Conservation (phyloP, 1,284 basidiomycete genomes). For the Paramarasmius palmivorus region DNA sequence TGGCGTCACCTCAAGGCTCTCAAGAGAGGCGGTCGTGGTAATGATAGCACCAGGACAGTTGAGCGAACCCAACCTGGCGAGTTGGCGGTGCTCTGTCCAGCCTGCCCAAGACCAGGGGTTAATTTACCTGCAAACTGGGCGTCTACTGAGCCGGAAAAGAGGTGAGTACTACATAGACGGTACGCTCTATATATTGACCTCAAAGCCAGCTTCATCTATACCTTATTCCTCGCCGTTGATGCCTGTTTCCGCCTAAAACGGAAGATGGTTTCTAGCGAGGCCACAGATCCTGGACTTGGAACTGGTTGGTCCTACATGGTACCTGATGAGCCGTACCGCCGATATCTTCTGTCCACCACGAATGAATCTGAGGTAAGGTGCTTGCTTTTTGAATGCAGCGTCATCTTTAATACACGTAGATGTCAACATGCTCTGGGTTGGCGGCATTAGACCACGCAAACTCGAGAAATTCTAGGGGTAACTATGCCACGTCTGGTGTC, state of each 20-base stretch:
- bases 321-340: slow-evolving; percentile 2
- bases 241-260: slow-evolving; percentile 20
- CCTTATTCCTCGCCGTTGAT: slow-evolving; percentile 16
- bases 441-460: slow-evolving; percentile 18
- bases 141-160: background rate
- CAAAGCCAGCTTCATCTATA: slow-evolving; percentile 20
- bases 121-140: slow-evolving; percentile 26
- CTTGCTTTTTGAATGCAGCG: no score
- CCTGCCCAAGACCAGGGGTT: slow-evolving; percentile 27
- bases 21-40: slow-evolving; percentile 24
- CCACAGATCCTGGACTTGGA: slow-evolving; percentile 10
- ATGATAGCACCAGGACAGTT: slow-evolving; percentile 17
- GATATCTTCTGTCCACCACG: background rate
- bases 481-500: slow-evolving; percentile 20
- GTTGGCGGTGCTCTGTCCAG: slow-evolving; percentile 28
- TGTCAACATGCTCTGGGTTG: slow-evolving; percentile 12
- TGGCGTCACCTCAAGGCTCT: slow-evolving; percentile 28
- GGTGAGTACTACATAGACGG: no score
- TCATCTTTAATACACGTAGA: slow-evolving; percentile 1
- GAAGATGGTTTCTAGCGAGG: background rate
- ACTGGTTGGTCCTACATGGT: slow-evolving; percentile 17
- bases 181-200: no score
- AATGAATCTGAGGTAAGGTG: slow-evolving; percentile 10
- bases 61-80: slow-evolving; percentile 16
- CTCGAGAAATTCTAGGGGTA: slow-evolving; percentile 7